Percentiles rank a stretch among this genome's conserved stretches.
phyloP scores from a whole-genome alignment of 2,329 filamentous ascomycete genomes.

The Colletotrichum higginsianum region DNA sequence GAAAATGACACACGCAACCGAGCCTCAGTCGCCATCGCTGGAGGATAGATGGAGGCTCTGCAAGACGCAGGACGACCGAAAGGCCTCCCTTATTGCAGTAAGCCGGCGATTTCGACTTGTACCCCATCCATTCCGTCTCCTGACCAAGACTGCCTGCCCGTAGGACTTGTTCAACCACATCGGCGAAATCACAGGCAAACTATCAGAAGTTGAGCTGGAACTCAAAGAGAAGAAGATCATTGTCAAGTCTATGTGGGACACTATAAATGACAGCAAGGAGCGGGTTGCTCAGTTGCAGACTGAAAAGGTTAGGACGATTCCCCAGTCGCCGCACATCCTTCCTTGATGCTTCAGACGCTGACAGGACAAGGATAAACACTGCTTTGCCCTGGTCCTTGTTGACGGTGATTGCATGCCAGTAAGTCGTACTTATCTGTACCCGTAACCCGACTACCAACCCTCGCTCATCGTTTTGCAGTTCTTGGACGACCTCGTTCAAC shows the following conservation, averaged over 20 bases:
- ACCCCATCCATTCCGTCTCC: no score
- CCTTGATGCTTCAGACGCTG: neutral
- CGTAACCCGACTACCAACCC: neutral
- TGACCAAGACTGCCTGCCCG: rapidly evolving
- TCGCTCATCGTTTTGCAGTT: constrained; percentile 48
- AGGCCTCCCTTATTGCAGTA: constrained; percentile 4
- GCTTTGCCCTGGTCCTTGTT: constrained; percentile 54
- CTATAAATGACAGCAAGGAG: neutral
- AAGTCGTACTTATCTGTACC: constrained; percentile 9
- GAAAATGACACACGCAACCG: neutral
- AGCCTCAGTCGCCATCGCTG: neutral
- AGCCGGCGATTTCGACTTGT: neutral
- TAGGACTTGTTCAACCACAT: constrained; percentile 28
- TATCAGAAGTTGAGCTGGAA: constrained; percentile 3
- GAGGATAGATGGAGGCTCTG: neutral
- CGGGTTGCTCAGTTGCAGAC: neutral
- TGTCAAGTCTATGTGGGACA: constrained; percentile 6
- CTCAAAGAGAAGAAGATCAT: constrained; percentile 13
- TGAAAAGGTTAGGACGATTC: neutral
- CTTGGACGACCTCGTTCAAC: constrained; percentile 49
- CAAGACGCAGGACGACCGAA: constrained; percentile 22
- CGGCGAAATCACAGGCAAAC: neutral
- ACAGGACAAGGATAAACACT: constrained; percentile 43
- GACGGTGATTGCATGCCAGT: constrained; percentile 58
- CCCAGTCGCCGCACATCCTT: no score